These are phyloP conservation scores for Grosmannia serpens DNA, from an alignment of 2,329 filamentous ascomycete species.

Conservation along the genomic window DNA sequence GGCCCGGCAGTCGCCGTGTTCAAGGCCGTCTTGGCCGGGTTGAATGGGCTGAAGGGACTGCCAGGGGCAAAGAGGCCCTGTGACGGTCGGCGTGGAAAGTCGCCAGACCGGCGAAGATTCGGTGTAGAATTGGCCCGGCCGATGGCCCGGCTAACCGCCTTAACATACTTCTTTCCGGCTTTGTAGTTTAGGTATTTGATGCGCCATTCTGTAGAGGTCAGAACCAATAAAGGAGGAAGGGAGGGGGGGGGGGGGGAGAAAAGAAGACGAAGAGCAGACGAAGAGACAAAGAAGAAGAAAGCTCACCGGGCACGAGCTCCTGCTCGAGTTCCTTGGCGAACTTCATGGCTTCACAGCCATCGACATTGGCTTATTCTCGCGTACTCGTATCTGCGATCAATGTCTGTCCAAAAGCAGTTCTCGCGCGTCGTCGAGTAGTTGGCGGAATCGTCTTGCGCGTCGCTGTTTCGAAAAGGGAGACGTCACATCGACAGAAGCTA, in stretches of 20 bases:
- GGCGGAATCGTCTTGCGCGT: neutral
- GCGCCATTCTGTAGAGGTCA: slow-evolving; percentile 59
- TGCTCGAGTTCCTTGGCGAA: slow-evolving; percentile 72
- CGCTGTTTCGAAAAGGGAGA: neutral
- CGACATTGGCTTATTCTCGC: neutral
- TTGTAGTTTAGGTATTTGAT: slow-evolving; percentile 94
- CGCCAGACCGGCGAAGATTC: slow-evolving; percentile 19
- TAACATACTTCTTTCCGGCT: slow-evolving; percentile 87
- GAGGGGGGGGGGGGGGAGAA: neutral
- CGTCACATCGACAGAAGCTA: neutral
- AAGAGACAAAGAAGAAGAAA: neutral
- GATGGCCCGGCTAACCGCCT: slow-evolving; percentile 65
- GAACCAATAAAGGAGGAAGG: neutral
- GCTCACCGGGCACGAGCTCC: slow-evolving; percentile 68
- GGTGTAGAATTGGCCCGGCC: slow-evolving; percentile 47
- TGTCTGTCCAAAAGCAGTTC: neutral
- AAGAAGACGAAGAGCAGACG: neutral
- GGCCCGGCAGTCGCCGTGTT: slow-evolving; percentile 12
- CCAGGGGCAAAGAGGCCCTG: slow-evolving; percentile 13
- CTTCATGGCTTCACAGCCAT: slow-evolving; percentile 34
- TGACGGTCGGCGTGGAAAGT: slow-evolving; percentile 21
- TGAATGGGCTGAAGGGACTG: neutral
- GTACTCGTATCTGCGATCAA: neutral
- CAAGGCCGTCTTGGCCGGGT: slow-evolving; percentile 8
- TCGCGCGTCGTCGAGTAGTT: neutral